Percentiles rank a stretch among this genome's conserved stretches.
These are phyloP conservation scores for Candida maltosa DNA, from an alignment of 805 yeast genomes.

Conservation along the genomic window DNA sequence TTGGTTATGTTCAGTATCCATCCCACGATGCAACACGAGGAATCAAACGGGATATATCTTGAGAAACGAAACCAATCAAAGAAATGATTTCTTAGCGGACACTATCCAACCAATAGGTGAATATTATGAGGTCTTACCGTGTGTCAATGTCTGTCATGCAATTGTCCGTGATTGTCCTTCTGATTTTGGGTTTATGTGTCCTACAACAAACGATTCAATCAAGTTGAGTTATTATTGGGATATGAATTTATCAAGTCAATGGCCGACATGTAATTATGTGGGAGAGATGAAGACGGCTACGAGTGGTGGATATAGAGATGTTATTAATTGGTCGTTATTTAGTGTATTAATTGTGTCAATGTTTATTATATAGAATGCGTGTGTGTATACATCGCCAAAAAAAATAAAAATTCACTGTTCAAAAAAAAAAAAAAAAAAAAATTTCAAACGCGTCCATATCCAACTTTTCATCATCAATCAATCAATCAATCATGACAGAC, in stretches of 20 bases:
- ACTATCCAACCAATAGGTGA: constrained; percentile 48
- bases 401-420: not conserved
- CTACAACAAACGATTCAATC: constrained; percentile 38
- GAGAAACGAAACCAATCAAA: constrained; percentile 39
- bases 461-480: not conserved
- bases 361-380: constrained; percentile 3
- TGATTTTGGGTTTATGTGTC: constrained; percentile 72
- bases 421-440: not conserved
- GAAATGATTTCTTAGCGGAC: constrained; percentile 58
- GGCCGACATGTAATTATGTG: constrained; percentile 36
- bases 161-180: constrained; percentile 85
- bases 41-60: constrained; percentile 40
- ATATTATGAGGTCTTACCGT: constrained; percentile 84
- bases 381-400: not conserved
- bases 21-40: constrained; percentile 77
- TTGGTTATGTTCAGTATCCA: constrained; percentile 88
- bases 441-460: constrained; percentile 2
- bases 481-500: constrained; percentile 3
- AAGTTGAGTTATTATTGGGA: constrained; percentile 45
- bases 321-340: constrained; percentile 13
- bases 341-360: constrained; percentile 5
- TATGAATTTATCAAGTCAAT: constrained; percentile 14
- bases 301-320: constrained; percentile 5
- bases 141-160: constrained; percentile 74
- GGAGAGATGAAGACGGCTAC: constrained; percentile 16